phyloP scores from a whole-genome alignment of 2,329 filamentous ascomycete species.

The Apiospora sp. region DNA sequence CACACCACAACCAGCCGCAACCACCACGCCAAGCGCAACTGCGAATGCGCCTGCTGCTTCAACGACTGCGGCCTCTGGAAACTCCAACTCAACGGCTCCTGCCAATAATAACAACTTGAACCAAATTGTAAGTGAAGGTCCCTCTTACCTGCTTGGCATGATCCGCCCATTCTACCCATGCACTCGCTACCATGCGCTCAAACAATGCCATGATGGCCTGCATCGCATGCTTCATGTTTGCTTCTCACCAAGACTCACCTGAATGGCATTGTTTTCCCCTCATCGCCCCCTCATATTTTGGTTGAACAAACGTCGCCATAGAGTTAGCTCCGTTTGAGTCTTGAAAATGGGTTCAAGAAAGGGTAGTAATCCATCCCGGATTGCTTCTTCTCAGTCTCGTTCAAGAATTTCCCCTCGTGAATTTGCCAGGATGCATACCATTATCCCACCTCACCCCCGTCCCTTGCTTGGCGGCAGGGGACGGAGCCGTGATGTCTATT shows the following conservation, averaged over 20 bases:
- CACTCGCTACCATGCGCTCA: background rate
- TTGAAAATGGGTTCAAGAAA: background rate
- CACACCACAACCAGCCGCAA: slow-evolving; percentile 33
- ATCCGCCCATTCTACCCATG: background rate
- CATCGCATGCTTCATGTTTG: slow-evolving; percentile 10
- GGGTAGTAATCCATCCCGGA: too few relatives aligned
- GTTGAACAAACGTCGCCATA: background rate
- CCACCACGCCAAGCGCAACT: slow-evolving; percentile 31
- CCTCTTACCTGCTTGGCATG: background rate
- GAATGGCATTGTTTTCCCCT: slow-evolving; percentile 3
- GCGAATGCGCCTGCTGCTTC: slow-evolving; percentile 34
- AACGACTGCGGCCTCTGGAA: slow-evolving; percentile 26
- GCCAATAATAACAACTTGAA: slow-evolving; percentile 87
- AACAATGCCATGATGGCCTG: background rate
- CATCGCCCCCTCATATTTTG: slow-evolving; percentile 6
- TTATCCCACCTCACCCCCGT: background rate
- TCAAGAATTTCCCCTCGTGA: background rate
- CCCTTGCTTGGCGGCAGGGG: background rate
- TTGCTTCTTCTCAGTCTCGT: background rate
- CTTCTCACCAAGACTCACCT: background rate
- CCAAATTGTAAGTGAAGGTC: slow-evolving; percentile 78
- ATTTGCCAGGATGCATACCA: background rate
- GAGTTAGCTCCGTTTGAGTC: background rate
- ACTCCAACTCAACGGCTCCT: slow-evolving; percentile 43
- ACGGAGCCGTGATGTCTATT: background rate